These are phyloP conservation scores for Pseudogymnoascus sp. DNA, from an alignment of 2,329 filamentous ascomycete genomes.

Conservation along the genomic window DNA sequence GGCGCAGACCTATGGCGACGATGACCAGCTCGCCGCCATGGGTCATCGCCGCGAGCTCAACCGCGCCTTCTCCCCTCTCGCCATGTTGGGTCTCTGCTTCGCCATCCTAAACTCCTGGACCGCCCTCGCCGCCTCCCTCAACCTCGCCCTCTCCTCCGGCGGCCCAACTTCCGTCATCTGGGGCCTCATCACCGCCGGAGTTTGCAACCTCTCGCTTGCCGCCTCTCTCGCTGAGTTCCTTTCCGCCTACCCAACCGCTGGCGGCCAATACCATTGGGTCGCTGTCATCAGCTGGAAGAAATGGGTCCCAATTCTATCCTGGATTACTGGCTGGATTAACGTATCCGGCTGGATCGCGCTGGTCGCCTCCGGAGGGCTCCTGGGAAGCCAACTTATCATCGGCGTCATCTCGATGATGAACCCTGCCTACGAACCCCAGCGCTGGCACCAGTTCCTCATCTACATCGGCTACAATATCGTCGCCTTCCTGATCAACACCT, in stretches of 20 bases:
- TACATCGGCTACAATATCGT: constrained; percentile 32
- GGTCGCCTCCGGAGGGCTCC: constrained; percentile 42
- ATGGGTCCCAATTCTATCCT: constrained; percentile 33
- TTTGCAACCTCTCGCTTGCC: constrained; percentile 35
- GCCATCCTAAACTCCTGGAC: constrained; percentile 38
- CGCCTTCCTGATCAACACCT: constrained; percentile 41
- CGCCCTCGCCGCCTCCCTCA: constrained; percentile 27
- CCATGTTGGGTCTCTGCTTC: constrained; percentile 49
- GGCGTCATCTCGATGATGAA: constrained; percentile 45
- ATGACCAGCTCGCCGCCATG: constrained; percentile 44
- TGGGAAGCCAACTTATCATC: constrained; percentile 41
- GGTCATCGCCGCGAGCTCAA: constrained; percentile 44
- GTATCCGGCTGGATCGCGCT: constrained; percentile 49
- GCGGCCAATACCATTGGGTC: constrained; percentile 40
- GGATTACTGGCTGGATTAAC: constrained; percentile 40
- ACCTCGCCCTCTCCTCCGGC: constrained; percentile 36
- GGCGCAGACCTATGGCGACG: constrained; percentile 30
- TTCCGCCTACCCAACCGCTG: constrained; percentile 35
- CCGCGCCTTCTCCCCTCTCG: constrained; percentile 46
- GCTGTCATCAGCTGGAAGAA: constrained; percentile 33
- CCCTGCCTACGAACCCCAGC: constrained; percentile 57
- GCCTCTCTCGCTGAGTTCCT: constrained; percentile 36
- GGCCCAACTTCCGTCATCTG: constrained; percentile 35
- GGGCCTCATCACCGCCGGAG: constrained; percentile 37
- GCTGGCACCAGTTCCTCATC: constrained; percentile 36